Conservation (phyloP, 73 alveolate genomes). For the Paramecium sonneborni region DNA sequence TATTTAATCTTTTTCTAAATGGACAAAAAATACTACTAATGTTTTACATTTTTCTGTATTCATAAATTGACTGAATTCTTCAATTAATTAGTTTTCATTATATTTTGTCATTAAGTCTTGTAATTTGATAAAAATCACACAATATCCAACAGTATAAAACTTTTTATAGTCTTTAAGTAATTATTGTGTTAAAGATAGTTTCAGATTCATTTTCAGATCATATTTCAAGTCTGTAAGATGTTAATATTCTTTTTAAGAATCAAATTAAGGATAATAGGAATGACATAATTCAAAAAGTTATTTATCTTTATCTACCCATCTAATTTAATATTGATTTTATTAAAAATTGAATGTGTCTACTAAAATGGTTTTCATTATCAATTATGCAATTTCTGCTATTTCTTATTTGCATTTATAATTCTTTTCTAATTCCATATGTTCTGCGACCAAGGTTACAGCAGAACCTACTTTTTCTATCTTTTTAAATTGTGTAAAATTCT, state of each 20-base stretch:
- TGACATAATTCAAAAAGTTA: background rate
- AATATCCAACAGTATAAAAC: background rate
- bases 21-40: background rate
- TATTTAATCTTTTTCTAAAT: background rate
- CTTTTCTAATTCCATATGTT: background rate
- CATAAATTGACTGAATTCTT: background rate
- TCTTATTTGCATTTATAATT: background rate
- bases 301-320: constrained; percentile 11
- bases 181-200: background rate
- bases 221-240: background rate
- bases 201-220: background rate
- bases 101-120: background rate
- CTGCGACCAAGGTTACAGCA: background rate
- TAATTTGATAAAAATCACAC: background rate
- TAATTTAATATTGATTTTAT: background rate
- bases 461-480: constrained; percentile 7
- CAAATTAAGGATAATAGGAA: background rate
- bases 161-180: background rate
- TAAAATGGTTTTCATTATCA: constrained; percentile 17
- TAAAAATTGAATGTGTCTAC: constrained; percentile 20
- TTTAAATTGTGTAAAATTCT: background rate
- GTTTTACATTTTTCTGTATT: too few species aligned
- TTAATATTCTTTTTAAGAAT: background rate
- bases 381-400: background rate
- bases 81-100: background rate